Base-by-base conservation (phyloP, 2,329 filamentous ascomycete genomes). In the Neonectria coccinea region DNA sequence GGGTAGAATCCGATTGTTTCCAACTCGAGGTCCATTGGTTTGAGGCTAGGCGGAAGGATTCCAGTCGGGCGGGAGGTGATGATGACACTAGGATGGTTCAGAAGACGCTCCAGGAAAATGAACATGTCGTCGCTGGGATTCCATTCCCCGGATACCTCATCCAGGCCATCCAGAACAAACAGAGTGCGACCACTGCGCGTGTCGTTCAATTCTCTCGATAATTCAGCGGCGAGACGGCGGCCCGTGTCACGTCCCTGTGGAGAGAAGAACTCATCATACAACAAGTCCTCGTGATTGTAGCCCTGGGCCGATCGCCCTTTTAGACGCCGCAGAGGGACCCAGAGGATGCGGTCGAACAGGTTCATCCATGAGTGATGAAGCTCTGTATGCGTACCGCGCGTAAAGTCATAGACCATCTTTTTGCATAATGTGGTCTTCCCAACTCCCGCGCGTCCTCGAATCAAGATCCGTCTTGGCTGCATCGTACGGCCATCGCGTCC, bases 381-480 rank as follows among this genome's bases (percentile, higher is more conserved):
- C 4, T 22, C 42, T 20, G 42, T 45, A 2, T 45, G 42, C 18
- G 9, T 45, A 12, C 56, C 51, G 31, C 70, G 39, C 3, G 48
- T 54, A 66, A 78, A 81, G 9, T 79, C 75, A 58, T 79, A 56
- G 36, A 81, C 72, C 10, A 81, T 78, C 68, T 81, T 81, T 62
- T 81, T 81, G 71, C 79, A 81, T 14, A 81, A 63, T 1, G 80
- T 81, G 6, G 78, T 79, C 71, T 81, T 82, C 3, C 79, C 79
- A 1, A 80, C 74, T 47, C 80, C 79, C 0, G 79, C 77, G 9
- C 72, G 73, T 41, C 78, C 79, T 31, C 73, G 71, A 50, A 81
- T 80, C 47, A 80, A 60, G 20, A 81, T 76, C 47, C 77, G 67
- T 65, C 72, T 73, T 47, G 77, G 75, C 18, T 39, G 12, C 8